These are phyloP conservation scores for Isatis tinctoria DNA, from an alignment of 345 rosid genomes.

Conservation along the genomic window DNA sequence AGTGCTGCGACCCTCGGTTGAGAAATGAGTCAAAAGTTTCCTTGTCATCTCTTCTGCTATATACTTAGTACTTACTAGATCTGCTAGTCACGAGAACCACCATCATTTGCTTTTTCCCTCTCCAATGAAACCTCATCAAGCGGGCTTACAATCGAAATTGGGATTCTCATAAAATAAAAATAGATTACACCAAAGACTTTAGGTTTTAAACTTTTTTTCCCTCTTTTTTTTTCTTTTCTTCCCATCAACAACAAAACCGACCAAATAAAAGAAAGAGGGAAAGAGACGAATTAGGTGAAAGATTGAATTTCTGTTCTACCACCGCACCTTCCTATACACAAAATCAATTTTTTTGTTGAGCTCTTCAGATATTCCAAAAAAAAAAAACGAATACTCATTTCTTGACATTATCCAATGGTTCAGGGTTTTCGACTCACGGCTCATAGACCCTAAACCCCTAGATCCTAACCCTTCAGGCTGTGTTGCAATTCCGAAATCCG, in stretches of 20 bases:
- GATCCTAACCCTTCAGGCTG: conserved; percentile 21
- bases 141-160: not conserved
- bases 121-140: too few relatives aligned
- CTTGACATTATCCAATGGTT: conserved; percentile 23
- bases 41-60: too few relatives aligned
- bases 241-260: not conserved
- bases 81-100: too few relatives aligned
- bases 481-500: conserved; percentile 2
- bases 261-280: conserved; percentile 5
- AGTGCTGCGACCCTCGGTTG: too few relatives aligned
- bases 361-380: conserved; percentile 20
- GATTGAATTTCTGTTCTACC: conserved; percentile 23
- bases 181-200: conserved; percentile 7
- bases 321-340: conserved; percentile 28
- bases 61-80: too few relatives aligned
- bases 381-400: conserved; percentile 14
- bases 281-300: conserved; percentile 20
- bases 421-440: not conserved
- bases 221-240: not conserved
- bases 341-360: conserved; percentile 26
- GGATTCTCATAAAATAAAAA: not conserved
- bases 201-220: not conserved
- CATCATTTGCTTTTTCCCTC: too few relatives aligned
- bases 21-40: too few relatives aligned
- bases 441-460: conserved; percentile 7